Evolutionary conservation across 306 rosid genomes (phyloP).

Genomic region (Acacia acuminata): DNA sequence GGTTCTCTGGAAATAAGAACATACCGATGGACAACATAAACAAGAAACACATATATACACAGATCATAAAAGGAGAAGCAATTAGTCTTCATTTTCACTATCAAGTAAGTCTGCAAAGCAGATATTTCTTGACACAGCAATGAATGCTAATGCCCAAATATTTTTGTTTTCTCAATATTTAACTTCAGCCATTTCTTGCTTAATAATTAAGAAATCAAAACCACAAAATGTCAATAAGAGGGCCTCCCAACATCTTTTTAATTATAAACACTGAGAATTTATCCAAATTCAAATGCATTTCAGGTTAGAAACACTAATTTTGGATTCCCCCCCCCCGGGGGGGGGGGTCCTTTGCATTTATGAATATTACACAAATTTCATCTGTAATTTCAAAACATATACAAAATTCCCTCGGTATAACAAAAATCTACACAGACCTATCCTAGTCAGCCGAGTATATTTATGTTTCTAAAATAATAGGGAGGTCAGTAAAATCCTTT

Average conservation of each 20-base stretch:
- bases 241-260: neutral
- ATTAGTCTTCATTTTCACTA: neutral
- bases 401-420: neutral
- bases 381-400: neutral
- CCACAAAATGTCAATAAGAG: neutral
- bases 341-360: neutral
- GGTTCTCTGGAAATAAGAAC: neutral
- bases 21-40: neutral
- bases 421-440: neutral
- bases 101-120: neutral
- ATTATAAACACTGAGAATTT: neutral
- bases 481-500: neutral
- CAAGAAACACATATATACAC: neutral
- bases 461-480: neutral
- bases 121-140: neutral
- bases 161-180: neutral
- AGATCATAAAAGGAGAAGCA: neutral
- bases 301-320: neutral
- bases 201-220: neutral
- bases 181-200: neutral
- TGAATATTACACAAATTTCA: neutral
- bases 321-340: neutral
- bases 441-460: neutral
- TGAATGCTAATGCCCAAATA: slow-evolving; percentile 8
- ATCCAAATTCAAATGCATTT: neutral